Conservation (phyloP, 768 basidiomycete genomes). For the Termitomyces sp. region DNA sequence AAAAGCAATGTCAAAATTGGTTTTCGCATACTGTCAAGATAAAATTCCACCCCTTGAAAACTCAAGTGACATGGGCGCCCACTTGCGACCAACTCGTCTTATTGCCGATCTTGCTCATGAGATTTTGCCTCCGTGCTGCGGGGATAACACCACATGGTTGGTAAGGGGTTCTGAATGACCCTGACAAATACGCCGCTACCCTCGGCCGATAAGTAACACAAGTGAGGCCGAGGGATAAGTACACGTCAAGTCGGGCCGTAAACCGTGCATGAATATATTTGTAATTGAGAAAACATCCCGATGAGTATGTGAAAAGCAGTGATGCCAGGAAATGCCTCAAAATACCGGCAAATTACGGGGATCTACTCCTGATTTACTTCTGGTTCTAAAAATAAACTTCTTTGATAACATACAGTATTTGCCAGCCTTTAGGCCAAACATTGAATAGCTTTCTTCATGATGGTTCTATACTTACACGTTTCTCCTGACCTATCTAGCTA, state of each 20-base stretch:
- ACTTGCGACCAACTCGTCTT: background rate
- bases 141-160: background rate
- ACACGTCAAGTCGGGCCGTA: background rate
- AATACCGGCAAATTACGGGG: too few relatives aligned
- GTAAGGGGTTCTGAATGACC: too few relatives aligned
- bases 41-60: background rate
- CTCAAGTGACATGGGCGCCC: background rate
- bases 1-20: background rate
- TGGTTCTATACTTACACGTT: background rate
- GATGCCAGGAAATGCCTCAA: too few relatives aligned
- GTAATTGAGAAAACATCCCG: too few relatives aligned
- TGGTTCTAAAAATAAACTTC: too few relatives aligned
- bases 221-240: background rate
- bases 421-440: background rate
- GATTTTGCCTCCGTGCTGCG: background rate
- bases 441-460: background rate
- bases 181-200: slow-evolving; percentile 9
- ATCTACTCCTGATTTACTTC: too few relatives aligned
- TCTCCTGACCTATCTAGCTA: too few relatives aligned
- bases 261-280: too few relatives aligned
- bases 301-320: too few relatives aligned
- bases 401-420: too few relatives aligned
- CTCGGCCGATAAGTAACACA: background rate
- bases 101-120: background rate
- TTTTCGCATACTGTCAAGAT: background rate